Evolutionary conservation across 2,329 filamentous ascomycete genomes (phyloP).

Genomic region (Sarocladium brachiariae): DNA sequence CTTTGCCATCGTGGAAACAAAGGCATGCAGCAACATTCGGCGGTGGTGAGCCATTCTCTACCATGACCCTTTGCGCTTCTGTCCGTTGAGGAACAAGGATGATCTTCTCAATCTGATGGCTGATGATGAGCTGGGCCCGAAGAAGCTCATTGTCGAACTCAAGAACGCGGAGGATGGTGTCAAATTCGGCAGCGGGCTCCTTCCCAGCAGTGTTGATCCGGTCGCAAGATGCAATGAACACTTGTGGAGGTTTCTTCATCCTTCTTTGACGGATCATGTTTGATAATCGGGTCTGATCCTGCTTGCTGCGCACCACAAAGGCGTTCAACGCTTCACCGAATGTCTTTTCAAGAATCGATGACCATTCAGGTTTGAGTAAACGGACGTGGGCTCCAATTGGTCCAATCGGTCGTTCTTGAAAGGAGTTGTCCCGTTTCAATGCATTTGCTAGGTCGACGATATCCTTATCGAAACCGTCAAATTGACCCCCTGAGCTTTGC

Average conservation of each 20-base stretch:
- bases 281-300: slow-evolving; percentile 65
- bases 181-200: slow-evolving; percentile 66
- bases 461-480: slow-evolving; percentile 56
- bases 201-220: slow-evolving; percentile 33
- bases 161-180: slow-evolving; percentile 74
- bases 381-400: slow-evolving; percentile 75
- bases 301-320: slow-evolving; percentile 75
- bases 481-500: slow-evolving; percentile 47
- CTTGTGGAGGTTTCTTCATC: slow-evolving; percentile 41
- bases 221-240: slow-evolving; percentile 31
- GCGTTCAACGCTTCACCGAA: slow-evolving; percentile 64
- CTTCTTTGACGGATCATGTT: slow-evolving; percentile 54
- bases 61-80: slow-evolving; percentile 65
- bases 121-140: slow-evolving; percentile 76
- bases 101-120: slow-evolving; percentile 73
- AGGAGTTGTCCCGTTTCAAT: slow-evolving; percentile 63
- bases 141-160: slow-evolving; percentile 77
- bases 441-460: slow-evolving; percentile 58
- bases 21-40: slow-evolving; percentile 69
- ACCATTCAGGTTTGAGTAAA: slow-evolving; percentile 76
- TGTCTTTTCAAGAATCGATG: slow-evolving; percentile 68
- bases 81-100: slow-evolving; percentile 64
- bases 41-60: slow-evolving; percentile 48
- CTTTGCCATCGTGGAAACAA: slow-evolving; percentile 54
- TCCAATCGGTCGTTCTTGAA: slow-evolving; percentile 68